Evolutionary conservation across 2,329 filamentous ascomycete genomes (phyloP), one percentile per base, ranked within the genome.

Genomic region (Penicillium sp.): DNA sequence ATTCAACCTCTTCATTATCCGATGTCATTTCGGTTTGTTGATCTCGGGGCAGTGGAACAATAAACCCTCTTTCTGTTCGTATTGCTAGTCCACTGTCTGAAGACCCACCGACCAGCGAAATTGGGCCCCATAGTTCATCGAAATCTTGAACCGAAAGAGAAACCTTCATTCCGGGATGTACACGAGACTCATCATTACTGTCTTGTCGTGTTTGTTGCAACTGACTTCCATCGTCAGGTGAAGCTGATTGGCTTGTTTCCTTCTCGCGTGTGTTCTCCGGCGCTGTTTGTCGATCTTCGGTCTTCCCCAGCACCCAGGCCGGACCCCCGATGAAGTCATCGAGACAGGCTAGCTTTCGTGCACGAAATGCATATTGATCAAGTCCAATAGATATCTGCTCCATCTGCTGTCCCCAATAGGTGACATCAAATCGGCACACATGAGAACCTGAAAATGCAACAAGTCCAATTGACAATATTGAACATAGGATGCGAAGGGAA

Each of bases 41-140:
- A 24, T 45, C 8, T 16, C 34, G 43, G 10, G 46, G 50, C 14
- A 57, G 40, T 18, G 52, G 55, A 4, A 55, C 10, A 22, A 57
- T 52, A 31, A 44, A 57, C 22, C 51, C 55, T 34, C 44, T 47
- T 46, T 57, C 55, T 27, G 55, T 57, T 22, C 48, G 44, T 13
- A 55, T 36, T 10, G 54, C 47, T 34, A 27, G 44, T 5, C 44
- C 48, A 48, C 29, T 24, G 16, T 48, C 44, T 4, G 29, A n/a
- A 9, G 24, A 13, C 10, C 45, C 48, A 22, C 45, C 45, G 10
- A 57, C 44, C 1, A 57, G 14, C 39, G 38, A 50, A 5, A 55
- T 36, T 1, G 55, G 55, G 8, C 55, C 48, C 55, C 55, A 55
- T 8, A 55, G 32, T n/a, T 55, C 53, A 9, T 55, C 42, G 16